Base-by-base conservation (phyloP, 805 yeast genomes). In the Zygoascus flipseniorum region DNA sequence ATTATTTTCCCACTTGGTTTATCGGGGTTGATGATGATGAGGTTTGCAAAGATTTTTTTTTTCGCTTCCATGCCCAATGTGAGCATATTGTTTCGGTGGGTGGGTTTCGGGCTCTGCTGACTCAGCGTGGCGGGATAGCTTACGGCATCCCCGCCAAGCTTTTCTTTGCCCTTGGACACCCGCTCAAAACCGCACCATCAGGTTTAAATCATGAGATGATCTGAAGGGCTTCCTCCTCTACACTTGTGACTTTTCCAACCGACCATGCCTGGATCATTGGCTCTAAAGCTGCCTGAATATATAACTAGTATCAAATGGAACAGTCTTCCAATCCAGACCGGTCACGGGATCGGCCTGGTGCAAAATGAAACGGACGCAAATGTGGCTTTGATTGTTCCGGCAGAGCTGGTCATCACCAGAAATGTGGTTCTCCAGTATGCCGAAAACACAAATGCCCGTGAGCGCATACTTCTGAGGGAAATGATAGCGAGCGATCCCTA, bases 271-370 rank as follows among this genome's bases (percentile, higher is more conserved):
- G 39, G 39, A 35, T n/a, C 39, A 3, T 20, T 37, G 14, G 32
- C 46, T 4, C 31, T 44, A 19, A 19, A 20, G 26, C 28, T 47
- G 42, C 48, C 43, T 18, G 46, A 47, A 31, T 31, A 35, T 46
- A 10, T 43, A 37, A 13, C 14, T 4, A 44, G 23, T 2, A 13
- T 35, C 8, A 11, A 14, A 19, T 26, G 45, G 48, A 10, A 16
- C 35, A 44, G 56, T 45, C 35, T 19, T 13, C 32, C 50, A 26
- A 39, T 39, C 13, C 23, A 37, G 20, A 39, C 56, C 19, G 43
- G 32, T 28, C 44, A 52, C 23, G 59, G 59, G n/a, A 48, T 41
- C 19, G 59, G 59, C 26, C 51, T 57, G 8, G 18, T 47, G 6
- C 19, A 20, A 18, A 32, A 31, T 5, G 53, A 45, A 10, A 20